A percentile compares a stretch with the other conserved stretches of the same genome.
phyloP scores from a whole-genome alignment of 2,329 filamentous ascomycete species.

The Pseudopithomyces maydicus region DNA sequence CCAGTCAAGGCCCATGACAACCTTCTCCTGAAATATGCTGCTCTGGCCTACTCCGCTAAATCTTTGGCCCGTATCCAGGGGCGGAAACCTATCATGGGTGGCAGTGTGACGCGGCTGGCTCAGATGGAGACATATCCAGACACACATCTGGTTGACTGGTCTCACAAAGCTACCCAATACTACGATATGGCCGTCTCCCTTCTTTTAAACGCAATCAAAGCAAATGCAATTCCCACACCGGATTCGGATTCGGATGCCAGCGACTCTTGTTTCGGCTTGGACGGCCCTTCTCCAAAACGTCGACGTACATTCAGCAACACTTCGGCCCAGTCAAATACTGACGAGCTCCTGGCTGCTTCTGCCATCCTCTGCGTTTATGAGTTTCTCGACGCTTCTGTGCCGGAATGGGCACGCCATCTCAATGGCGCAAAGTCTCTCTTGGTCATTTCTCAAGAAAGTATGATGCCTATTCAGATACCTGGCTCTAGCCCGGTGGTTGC shows the following conservation, averaged over 20 bases:
- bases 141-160: slow-evolving; percentile 58
- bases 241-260: slow-evolving; percentile 32
- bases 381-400: slow-evolving; percentile 67
- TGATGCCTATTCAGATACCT: slow-evolving; percentile 51
- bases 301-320: slow-evolving; percentile 50
- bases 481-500: slow-evolving; percentile 42
- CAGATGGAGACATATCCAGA: slow-evolving; percentile 60
- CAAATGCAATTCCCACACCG: slow-evolving; percentile 34
- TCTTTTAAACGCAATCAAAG: slow-evolving; percentile 43
- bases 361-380: slow-evolving; percentile 72
- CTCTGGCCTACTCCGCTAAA: slow-evolving; percentile 67
- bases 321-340: slow-evolving; percentile 51
- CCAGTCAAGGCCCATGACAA: slow-evolving; percentile 61
- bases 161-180: slow-evolving; percentile 64
- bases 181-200: slow-evolving; percentile 63
- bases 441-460: slow-evolving; percentile 58
- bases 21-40: slow-evolving; percentile 58
- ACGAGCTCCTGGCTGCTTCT: slow-evolving; percentile 68
- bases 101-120: slow-evolving; percentile 54
- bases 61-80: slow-evolving; percentile 62
- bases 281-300: slow-evolving; percentile 40
- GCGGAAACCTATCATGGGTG: slow-evolving; percentile 56
- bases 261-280: slow-evolving; percentile 11
- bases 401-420: slow-evolving; percentile 68
- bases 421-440: slow-evolving; percentile 69